Conservation (phyloP, 2,329 filamentous ascomycete species). For the Fusarium sp. region DNA sequence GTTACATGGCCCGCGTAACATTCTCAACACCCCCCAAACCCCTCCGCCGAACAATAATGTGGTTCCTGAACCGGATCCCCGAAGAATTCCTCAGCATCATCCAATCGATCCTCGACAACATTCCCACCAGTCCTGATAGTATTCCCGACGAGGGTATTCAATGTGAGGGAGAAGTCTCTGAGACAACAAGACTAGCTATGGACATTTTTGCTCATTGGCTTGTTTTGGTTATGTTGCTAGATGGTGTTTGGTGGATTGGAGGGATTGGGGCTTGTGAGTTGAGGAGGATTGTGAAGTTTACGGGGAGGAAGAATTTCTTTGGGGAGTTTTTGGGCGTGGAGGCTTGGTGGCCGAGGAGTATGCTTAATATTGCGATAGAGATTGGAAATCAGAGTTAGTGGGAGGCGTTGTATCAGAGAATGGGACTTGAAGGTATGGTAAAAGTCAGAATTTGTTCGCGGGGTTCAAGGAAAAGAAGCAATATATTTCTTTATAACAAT, state of each 20-base stretch:
- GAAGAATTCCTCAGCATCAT: constrained; percentile 51
- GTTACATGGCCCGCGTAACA: constrained; percentile 43
- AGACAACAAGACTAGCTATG: constrained; percentile 47
- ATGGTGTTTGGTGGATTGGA: constrained; percentile 57
- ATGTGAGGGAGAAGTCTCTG: background rate
- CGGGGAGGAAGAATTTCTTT: constrained; percentile 23
- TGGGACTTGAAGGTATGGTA: background rate
- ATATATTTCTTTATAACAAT: background rate
- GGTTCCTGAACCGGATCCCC: constrained; percentile 56
- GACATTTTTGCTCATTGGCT: constrained; percentile 57
- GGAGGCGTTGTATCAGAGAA: accelerated
- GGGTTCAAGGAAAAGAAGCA: background rate
- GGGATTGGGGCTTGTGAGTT: constrained; percentile 53
- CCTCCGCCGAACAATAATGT: constrained; percentile 54
- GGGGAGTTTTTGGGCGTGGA: background rate
- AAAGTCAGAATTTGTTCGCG: accelerated
- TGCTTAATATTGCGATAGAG: constrained; percentile 43
- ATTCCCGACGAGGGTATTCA: background rate
- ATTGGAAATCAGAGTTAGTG: background rate
- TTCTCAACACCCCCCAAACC: constrained; percentile 46
- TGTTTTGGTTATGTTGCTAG: constrained; percentile 53
- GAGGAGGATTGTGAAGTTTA: constrained; percentile 40
- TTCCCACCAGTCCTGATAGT: constrained; percentile 4
- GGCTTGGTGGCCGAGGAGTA: constrained; percentile 55
- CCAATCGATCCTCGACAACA: constrained; percentile 48